These are phyloP conservation scores for Ascoidea tarda DNA, from an alignment of 805 yeast genomes.

Conservation along the genomic window DNA sequence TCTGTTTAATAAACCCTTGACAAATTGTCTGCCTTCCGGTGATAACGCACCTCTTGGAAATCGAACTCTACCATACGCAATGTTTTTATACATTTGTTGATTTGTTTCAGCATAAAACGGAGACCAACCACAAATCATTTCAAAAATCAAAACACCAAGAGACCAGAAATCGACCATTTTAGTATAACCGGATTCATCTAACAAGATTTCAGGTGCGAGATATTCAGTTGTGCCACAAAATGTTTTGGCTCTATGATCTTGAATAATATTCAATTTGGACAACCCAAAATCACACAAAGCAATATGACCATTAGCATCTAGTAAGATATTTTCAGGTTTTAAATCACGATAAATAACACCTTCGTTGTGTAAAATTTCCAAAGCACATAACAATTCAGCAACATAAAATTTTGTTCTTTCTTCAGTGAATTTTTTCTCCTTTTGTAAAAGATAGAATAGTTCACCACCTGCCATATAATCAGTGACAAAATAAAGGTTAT, in stretches of 20 bases:
- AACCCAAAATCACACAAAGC: constrained; percentile 96
- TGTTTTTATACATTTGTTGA: constrained; percentile 97
- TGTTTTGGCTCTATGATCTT: constrained; percentile 82
- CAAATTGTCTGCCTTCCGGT: constrained; percentile 88
- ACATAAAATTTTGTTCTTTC: constrained; percentile 93
- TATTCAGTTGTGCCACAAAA: constrained; percentile 98
- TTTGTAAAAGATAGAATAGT: constrained; percentile 90
- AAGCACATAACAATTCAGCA: constrained; percentile 86
- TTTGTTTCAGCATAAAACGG: constrained; percentile 91
- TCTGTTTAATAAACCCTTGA: constrained; percentile 86
- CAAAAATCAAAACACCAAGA: constrained; percentile 88
- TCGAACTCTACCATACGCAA: constrained; percentile 95
- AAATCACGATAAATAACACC: constrained; percentile 94
- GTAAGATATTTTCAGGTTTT: constrained; percentile 89
- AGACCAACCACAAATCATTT: constrained; percentile 99
- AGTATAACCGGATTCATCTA: constrained; percentile 94
- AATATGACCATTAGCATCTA: constrained; percentile 95
- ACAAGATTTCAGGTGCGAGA: constrained; percentile 89
- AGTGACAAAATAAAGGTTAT: constrained; percentile 84
- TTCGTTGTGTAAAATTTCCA: constrained; percentile 90
- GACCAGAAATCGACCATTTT: constrained; percentile 99
- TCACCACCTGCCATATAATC: constrained; percentile 99
- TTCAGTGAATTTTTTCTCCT: constrained; percentile 88
- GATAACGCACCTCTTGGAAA: constrained; percentile 93
- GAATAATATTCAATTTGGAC: constrained; percentile 80